Base-by-base conservation (phyloP, 352 stramenopile species). In the Globisporangium yorkense region DNA sequence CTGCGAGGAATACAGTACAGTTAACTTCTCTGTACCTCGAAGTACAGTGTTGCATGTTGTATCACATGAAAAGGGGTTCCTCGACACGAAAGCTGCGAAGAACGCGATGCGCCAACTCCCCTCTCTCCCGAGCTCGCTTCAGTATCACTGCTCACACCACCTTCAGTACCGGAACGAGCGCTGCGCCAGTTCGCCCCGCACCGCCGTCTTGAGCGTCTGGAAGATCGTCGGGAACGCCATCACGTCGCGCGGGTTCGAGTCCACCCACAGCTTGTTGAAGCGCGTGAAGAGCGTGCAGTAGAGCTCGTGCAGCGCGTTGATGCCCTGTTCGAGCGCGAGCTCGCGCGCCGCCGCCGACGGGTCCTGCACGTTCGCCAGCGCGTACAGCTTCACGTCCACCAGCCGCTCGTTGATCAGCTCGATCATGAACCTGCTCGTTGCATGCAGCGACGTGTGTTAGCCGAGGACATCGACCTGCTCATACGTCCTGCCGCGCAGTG, bases 201-300 rank as follows among this genome's bases (percentile, higher is more conserved):
- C 75, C 47, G 76, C 71, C 39, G 79, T 62, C 70, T 94, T 92
- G 55, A 94, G 74, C 46, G 75, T 75, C 55, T 93, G 70, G 66
- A 94, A 94, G 47, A 94, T 85, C 24, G 70, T 72, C 5, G 85
- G 85, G 63, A 94, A 94, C 21, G 80, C 83, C 85, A 94, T 94
- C 29, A 92, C 75, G 45, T 94, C 85, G 44, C 75, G 77, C 47
- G 85, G 85, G 55, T 94, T 93, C 24, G 74, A 74, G 56, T 87
- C 75, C 35, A 93, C 76, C 85, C 85, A 94, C 0, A 92, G 59
- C 56, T 84, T 82, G 67, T 93, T 89, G 59, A 94, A 94, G 33
- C 83, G 81, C 31, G 77, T 87, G 57, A 92, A 93, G 55, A 93
- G 74, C 37, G 72, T 76, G 51, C 82, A 87, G 54, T 93, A 94